Evolutionary conservation across 768 basidiomycete genomes (phyloP), one percentile per base, ranked within the genome.

Genomic region (Termitomyces sp.): DNA sequence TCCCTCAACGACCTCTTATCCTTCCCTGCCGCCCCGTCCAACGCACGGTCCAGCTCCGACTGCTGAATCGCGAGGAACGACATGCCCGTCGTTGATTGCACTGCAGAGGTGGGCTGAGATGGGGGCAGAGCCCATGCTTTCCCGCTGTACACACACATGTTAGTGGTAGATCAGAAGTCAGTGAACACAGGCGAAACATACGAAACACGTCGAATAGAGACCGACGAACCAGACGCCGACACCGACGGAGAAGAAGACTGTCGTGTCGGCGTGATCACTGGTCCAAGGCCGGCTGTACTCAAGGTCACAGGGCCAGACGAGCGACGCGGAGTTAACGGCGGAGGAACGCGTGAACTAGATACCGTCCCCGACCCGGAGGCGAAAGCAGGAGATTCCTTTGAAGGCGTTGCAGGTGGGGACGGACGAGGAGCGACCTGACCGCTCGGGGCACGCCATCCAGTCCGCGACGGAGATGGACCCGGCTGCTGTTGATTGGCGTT

Each of bases 61-160:
- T 85, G 79, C 69, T 96, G 95, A 54, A 97, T 97, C n/a, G 87
- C 91, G 0, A 83, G 76, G 43, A 96, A 85, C 1, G 94, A 93
- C 58, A 86, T 75, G 0, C 76, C 75, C 16, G 71, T 64, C 7
- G 66, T 67, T 4, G 78, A 64, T 10, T 70, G 63, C 46, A 66
- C 66, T 1, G 78, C 71, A 0, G 81, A 41, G n/a, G 52, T 28
- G 2, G 48, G 18, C 43, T 35, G 56, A 35, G 58, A 30, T 1
- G 59, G 56, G 32, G 51, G 48, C 59, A 54, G 56, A 36, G 55
- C 81, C 91, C 92, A 95, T 20, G 88, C 89, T 61, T 82, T 84
- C 26, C 75, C 75, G 44, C 77, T 75, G 52, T 5, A 36, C 52
- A 14, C 48, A 51, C 33, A 28, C 48, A 46, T 7, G 46, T 47